Base-by-base conservation (phyloP, 352 stramenopile species). In the Globisporangium nodosum region DNA sequence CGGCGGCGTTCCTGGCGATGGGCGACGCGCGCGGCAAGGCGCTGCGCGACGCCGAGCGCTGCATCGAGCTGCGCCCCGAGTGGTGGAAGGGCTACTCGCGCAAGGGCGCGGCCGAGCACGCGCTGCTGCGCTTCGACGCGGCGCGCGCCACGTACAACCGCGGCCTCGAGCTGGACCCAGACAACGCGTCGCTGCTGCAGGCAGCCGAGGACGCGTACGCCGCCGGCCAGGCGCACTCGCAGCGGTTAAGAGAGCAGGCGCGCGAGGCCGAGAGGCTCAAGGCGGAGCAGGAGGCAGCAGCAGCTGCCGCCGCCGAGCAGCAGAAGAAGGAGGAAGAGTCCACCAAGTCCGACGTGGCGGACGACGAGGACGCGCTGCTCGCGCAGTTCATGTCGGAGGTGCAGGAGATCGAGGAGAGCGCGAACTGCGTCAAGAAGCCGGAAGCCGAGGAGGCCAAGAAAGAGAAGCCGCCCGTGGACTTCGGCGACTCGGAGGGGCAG, bases 21-120 rank as follows among this genome's bases (percentile, higher is more conserved):
- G 85, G 81, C 21, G 85, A 94, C 63, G 81, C 83, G 40, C 82
- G 86, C 39, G 76, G 81, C 42, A 94, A 93, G 61, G 86, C 86
- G 33, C 61, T 93, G 16, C 73, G 73, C 24, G 86, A 96, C 65
- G 86, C 86, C 2, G 78, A 94, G 47, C 72, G 55, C 37, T 96
- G 86, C 58, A 87, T 96, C 39, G 79, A 79, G 49, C 66, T 90
- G 12, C 69, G 71, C n/a, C 82, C 81, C 58, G 73, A 89, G 39
- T 96, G 86, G 86, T 90, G 78, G 81, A 96, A 96, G 66, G 85
- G 86, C 0, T 96, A 90, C 70, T 89, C 78, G 37, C 86, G 86
- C 53, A 91, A 92, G 54, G 86, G 86, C 3, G 84, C 86, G 3
- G 86, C 86, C 0, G 74, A 92, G 59, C 78, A 93, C 59, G 82